phyloP scores from a whole-genome alignment of 164 flowering plant species.

The grape (Vitis vinifera) region DNA sequence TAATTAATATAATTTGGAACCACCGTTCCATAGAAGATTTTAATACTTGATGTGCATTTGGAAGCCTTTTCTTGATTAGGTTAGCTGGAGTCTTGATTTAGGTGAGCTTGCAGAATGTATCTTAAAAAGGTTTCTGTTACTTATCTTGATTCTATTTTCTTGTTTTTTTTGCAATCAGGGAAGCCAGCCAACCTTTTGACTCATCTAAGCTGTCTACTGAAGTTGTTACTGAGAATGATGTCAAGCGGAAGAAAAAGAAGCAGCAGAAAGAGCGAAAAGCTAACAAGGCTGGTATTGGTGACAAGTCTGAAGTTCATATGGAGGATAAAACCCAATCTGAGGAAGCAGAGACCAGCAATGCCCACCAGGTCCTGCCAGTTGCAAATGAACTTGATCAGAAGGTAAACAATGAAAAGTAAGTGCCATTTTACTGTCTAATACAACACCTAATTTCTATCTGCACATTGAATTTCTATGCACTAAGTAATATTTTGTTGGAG shows the following conservation, averaged over 20 bases:
- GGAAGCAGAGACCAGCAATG: slow-evolving; percentile 3
- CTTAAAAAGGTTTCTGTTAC: background rate
- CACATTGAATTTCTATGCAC: background rate
- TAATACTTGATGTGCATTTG: too few relatives aligned
- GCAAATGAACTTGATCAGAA: slow-evolving; percentile 19
- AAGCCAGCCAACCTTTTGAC: slow-evolving; percentile 10
- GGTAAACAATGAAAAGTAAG: slow-evolving; percentile 40
- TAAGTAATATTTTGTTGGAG: background rate
- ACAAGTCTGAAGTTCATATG: slow-evolving; percentile 4
- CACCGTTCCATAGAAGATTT: too few relatives aligned
- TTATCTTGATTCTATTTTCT: background rate
- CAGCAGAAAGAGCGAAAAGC: slow-evolving; percentile 35
- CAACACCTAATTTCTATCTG: background rate
- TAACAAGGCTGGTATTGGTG: slow-evolving; percentile 15
- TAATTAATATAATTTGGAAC: too few relatives aligned
- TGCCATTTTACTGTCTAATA: background rate
- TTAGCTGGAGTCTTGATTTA: too few relatives aligned
- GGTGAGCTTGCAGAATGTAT: too few relatives aligned
- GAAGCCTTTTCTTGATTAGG: too few relatives aligned
- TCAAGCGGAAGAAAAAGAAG: slow-evolving; percentile 39
- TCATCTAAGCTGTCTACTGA: slow-evolving; percentile 20
- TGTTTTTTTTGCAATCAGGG: slow-evolving; percentile 17
- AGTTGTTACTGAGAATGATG: slow-evolving; percentile 20
- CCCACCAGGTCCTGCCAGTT: slow-evolving; percentile 15
- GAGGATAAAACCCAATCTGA: slow-evolving; percentile 6